These are phyloP conservation scores for Rosa persica DNA, from an alignment of 306 rosid species.

Conservation along the genomic window DNA sequence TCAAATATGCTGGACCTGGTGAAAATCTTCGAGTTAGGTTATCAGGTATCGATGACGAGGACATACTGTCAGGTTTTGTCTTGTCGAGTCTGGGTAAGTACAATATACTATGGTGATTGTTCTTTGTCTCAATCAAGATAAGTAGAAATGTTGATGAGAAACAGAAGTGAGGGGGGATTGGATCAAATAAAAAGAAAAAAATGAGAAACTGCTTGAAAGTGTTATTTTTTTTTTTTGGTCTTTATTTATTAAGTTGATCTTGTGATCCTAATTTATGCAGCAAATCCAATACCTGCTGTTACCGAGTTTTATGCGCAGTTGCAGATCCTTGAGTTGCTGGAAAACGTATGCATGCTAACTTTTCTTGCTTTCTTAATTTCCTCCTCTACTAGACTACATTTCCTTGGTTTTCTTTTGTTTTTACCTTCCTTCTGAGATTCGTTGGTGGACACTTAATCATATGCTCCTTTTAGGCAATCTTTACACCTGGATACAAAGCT, in stretches of 20 bases:
- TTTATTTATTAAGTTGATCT: not conserved
- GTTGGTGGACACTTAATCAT: not conserved
- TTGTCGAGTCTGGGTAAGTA: conserved; percentile 77
- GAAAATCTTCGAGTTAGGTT: conserved; percentile 88
- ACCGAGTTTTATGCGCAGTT: conserved; percentile 81
- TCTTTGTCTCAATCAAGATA: not conserved
- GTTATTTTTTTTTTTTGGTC: not conserved
- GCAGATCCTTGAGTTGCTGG: conserved; percentile 89
- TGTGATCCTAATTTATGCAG: conserved; percentile 37
- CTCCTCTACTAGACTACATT: not conserved
- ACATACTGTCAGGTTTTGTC: conserved; percentile 71
- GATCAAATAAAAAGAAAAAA: not conserved
- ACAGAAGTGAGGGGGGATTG: not conserved
- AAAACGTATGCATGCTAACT: conserved; percentile 50
- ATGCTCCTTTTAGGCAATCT: conserved; percentile 66
- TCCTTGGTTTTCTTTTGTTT: not conserved
- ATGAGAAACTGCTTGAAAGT: not conserved
- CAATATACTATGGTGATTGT: not conserved
- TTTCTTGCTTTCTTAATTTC: not conserved
- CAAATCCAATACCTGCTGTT: conserved; percentile 64
- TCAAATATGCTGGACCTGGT: conserved; percentile 92
- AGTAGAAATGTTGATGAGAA: not conserved
- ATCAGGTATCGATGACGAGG: conserved; percentile 88
- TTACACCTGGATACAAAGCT: conserved; percentile 99
- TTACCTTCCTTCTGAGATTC: not conserved